A percentile compares a stretch with the other conserved stretches of the same genome.
Conservation (phyloP, 495 filamentous ascomycete genomes). For the Penicillium chermesinum region DNA sequence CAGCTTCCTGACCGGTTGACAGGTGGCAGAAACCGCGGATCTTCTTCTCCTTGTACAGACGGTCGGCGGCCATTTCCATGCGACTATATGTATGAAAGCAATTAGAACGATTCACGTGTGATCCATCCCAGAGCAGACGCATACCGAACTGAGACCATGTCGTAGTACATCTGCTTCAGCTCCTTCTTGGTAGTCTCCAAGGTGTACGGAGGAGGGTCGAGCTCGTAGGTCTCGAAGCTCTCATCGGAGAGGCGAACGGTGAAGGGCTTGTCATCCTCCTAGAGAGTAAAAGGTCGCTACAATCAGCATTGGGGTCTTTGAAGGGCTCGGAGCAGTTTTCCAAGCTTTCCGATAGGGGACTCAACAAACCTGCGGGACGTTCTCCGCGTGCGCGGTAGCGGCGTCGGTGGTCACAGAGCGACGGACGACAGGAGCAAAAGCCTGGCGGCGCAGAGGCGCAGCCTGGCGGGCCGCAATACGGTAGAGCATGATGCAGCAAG, state of each 20-base stretch:
- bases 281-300: slow-evolving; percentile 7
- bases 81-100: slow-evolving; percentile 52
- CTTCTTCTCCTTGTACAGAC: slow-evolving; percentile 99
- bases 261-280: slow-evolving; percentile 95
- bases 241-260: slow-evolving; percentile 88
- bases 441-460: slow-evolving; percentile 51
- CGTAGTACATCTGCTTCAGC: slow-evolving; percentile 96
- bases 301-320: slow-evolving; percentile 23
- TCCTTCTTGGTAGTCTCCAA: slow-evolving; percentile 92
- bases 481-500: slow-evolving; percentile 40
- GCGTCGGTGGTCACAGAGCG: slow-evolving; percentile 91
- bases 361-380: slow-evolving; percentile 63
- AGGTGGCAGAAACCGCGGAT: slow-evolving; percentile 99
- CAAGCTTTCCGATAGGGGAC: slow-evolving; percentile 45
- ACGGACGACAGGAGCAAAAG: slow-evolving; percentile 51
- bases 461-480: slow-evolving; percentile 41
- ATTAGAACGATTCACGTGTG: background rate
- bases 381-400: slow-evolving; percentile 82
- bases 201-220: slow-evolving; percentile 90
- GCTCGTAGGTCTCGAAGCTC: slow-evolving; percentile 99
- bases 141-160: slow-evolving; percentile 93
- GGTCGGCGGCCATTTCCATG: slow-evolving; percentile 98
- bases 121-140: slow-evolving; percentile 10
- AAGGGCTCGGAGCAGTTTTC: slow-evolving; percentile 3
- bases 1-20: slow-evolving; percentile 95